Percentiles rank a stretch among this genome's conserved stretches.
These are phyloP conservation scores for Globisporangium splendens DNA, from an alignment of 352 stramenopile species.

Conservation along the genomic window DNA sequence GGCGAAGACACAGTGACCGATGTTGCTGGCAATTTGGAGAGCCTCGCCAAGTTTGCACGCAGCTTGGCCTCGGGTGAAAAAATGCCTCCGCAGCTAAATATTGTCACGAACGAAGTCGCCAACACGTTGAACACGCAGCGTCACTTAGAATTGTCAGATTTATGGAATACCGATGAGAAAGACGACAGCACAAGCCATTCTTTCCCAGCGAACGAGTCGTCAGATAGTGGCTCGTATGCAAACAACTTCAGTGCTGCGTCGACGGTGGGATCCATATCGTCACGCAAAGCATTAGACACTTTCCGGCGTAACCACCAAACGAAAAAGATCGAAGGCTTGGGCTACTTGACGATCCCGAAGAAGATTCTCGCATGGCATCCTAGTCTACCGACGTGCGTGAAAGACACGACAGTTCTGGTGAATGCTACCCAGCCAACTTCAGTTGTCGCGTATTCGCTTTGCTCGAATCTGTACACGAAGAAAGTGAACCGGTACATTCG, in stretches of 20 bases:
- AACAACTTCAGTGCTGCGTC: slow-evolving; percentile 37
- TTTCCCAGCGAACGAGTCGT: slow-evolving; percentile 55
- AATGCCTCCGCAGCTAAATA: slow-evolving; percentile 23
- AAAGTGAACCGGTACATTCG: slow-evolving; percentile 73
- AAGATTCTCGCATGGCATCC: slow-evolving; percentile 79
- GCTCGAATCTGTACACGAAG: slow-evolving; percentile 77
- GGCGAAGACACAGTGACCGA: slow-evolving; percentile 47
- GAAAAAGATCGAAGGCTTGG: slow-evolving; percentile 54
- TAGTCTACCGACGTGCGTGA: slow-evolving; percentile 62
- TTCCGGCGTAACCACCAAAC: slow-evolving; percentile 64
- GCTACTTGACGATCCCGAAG: slow-evolving; percentile 78
- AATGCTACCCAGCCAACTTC: slow-evolving; percentile 81
- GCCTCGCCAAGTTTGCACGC: slow-evolving; percentile 66
- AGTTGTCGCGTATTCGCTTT: slow-evolving; percentile 82
- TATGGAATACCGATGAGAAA: slow-evolving; percentile 59
- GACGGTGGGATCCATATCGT: slow-evolving; percentile 63
- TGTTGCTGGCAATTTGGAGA: slow-evolving; percentile 61
- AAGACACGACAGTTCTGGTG: slow-evolving; percentile 73
- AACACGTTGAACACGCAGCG: slow-evolving; percentile 48
- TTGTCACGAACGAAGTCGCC: slow-evolving; percentile 75
- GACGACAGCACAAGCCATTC: slow-evolving; percentile 65
- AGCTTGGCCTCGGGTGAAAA: slow-evolving; percentile 43
- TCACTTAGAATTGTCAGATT: slow-evolving; percentile 47
- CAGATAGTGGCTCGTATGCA: slow-evolving; percentile 30
- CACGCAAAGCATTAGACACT: slow-evolving; percentile 52